Evolutionary conservation across 176 grass and related monocot genomes (phyloP), one percentile per base, ranked within the genome.

Genomic region (Alopecurus myosuroides): DNA sequence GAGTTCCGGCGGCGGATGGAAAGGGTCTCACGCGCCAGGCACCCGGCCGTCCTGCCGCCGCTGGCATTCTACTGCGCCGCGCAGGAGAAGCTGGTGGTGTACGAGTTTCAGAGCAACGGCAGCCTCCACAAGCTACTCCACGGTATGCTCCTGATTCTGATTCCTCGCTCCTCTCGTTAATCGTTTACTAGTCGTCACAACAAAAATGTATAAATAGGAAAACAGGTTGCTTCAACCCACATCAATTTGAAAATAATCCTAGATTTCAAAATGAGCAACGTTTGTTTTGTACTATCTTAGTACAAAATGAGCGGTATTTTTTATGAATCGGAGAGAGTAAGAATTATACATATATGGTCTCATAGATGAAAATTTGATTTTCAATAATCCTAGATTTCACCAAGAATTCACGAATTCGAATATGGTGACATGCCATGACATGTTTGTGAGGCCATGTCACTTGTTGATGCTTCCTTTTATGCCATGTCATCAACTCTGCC

Each of bases 51-150:
- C 65, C 81, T 94, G 60, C 85, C 89, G 25, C 81, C 84, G 62
- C 81, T 94, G 23, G 87, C 89, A 2, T 94, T 92, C 85, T 89
- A 92, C 74, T 92, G 87, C 67, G 90, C 92, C 22, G 77, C 77
- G 58, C 89, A 94, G 85, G 89, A 89, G 87, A 94, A 94, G 87
- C 81, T 94, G 11, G 85, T 94, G 74, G 92, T 94, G 26, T 94
- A 89, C 40, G 89, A 94, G 78, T 92, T 80, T 58, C 89, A 88
- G 70, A 85, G 40, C 53, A 89, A 85, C 81, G 87, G 85, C 63
- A 94, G 87, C 85, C 89, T 94, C 68, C 48, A 77, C 35, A 88
- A 50, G 67, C 81, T 88, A 34, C 87, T 94, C 20, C 92, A 89
- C 31, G 92, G 89, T 94, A 72, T 19, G 14, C 14, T 17, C 7